Percentiles rank a stretch among this genome's conserved stretches.
Conservation (phyloP, 495 filamentous ascomycete genomes). For the Penicillium fimorum region DNA sequence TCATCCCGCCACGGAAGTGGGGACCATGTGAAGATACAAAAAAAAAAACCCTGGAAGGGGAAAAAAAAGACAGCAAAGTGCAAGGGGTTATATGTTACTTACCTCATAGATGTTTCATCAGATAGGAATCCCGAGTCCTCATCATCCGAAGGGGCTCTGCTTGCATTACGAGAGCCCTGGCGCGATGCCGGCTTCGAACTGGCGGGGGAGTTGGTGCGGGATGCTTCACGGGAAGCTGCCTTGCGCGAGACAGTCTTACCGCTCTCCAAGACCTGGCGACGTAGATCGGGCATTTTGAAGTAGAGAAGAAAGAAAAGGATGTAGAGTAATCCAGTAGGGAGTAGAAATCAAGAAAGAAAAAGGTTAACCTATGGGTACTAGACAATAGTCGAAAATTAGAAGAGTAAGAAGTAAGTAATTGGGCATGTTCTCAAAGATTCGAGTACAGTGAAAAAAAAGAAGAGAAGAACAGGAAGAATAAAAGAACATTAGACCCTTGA, state of each 20-base stretch:
- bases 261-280: slow-evolving; percentile 76
- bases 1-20: slow-evolving; percentile 39
- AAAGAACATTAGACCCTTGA: neutral
- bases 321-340: neutral
- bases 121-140: slow-evolving; percentile 66
- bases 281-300: slow-evolving; percentile 54
- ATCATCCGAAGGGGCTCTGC: slow-evolving; percentile 69
- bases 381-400: slow-evolving; percentile 22
- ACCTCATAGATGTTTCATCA: slow-evolving; percentile 71
- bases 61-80: slow-evolving; percentile 12
- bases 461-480: neutral
- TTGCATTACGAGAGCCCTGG: slow-evolving; percentile 54
- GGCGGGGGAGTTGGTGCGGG: slow-evolving; percentile 60
- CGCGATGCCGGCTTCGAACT: slow-evolving; percentile 63
- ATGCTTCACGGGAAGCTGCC: slow-evolving; percentile 70
- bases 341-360: slow-evolving; percentile 5
- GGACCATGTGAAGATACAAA: slow-evolving; percentile 19
- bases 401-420: slow-evolving; percentile 8
- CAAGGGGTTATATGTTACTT: slow-evolving; percentile 19
- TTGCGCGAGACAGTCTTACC: slow-evolving; percentile 92
- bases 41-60: slow-evolving; percentile 6
- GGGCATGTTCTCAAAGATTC: slow-evolving; percentile 8
- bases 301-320: slow-evolving; percentile 2
- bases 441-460: neutral
- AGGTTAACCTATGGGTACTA: slow-evolving; percentile 33